phyloP scores from a whole-genome alignment of 768 basidiomycete species.

The Naganishia kalamii region DNA sequence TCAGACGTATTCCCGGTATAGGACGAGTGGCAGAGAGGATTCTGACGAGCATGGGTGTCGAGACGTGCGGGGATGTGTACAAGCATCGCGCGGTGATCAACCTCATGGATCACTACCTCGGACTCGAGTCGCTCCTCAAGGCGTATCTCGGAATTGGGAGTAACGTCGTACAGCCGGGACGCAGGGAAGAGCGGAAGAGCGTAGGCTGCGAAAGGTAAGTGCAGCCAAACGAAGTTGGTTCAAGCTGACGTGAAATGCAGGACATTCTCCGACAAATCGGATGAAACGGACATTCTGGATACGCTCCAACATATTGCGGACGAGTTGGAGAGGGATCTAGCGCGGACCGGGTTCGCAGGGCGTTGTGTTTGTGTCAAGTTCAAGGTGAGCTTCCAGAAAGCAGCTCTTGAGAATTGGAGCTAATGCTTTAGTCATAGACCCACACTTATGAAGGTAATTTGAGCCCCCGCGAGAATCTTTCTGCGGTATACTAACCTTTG shows the following conservation, averaged over 20 bases:
- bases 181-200: constrained; percentile 78
- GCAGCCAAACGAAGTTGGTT: background rate
- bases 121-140: constrained; percentile 63
- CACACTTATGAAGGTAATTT: constrained; percentile 73
- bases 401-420: background rate
- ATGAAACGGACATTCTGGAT: constrained; percentile 61
- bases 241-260: constrained; percentile 47
- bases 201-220: constrained; percentile 79
- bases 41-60: constrained; percentile 41
- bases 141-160: constrained; percentile 81
- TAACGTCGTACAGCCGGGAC: constrained; percentile 68
- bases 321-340: constrained; percentile 76
- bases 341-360: constrained; percentile 71
- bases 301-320: constrained; percentile 75
- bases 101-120: constrained; percentile 83
- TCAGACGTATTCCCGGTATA: constrained; percentile 71
- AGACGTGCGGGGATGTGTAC: constrained; percentile 89
- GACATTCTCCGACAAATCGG: constrained; percentile 65
- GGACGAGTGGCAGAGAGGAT: constrained; percentile 85
- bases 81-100: constrained; percentile 64
- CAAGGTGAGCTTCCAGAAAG: constrained; percentile 51
- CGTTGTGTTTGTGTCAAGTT: constrained; percentile 86
- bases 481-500: constrained; percentile 10
- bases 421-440: constrained; percentile 46
- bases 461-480: background rate